Percentiles rank a stretch among this genome's conserved stretches.
Conservation (phyloP, 768 basidiomycete species). For the Cytidiella melzeri region DNA sequence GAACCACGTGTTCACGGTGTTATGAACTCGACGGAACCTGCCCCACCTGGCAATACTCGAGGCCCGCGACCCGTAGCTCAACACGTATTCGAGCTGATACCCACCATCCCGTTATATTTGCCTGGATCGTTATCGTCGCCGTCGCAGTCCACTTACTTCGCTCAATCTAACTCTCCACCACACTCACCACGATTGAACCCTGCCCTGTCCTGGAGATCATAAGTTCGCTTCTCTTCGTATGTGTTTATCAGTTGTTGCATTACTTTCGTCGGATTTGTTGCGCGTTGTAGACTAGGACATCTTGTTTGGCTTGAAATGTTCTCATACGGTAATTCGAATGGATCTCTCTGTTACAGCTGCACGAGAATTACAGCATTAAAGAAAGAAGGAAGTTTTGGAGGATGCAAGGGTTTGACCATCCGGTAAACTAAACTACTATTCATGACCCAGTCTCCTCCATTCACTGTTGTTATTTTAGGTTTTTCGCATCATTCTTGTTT, state of each 20-base stretch:
- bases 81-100: slow-evolving; percentile 74
- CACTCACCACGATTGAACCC: slow-evolving; percentile 30
- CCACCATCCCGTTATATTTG: slow-evolving; percentile 66
- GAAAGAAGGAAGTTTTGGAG: too few species aligned
- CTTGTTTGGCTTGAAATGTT: too few species aligned
- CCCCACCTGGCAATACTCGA: slow-evolving; percentile 24
- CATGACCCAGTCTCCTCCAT: too few species aligned
- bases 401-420: too few species aligned
- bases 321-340: too few species aligned
- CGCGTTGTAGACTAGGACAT: not conserved
- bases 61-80: slow-evolving; percentile 51
- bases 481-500: too few species aligned
- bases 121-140: slow-evolving; percentile 40
- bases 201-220: slow-evolving; percentile 21
- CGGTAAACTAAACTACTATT: too few species aligned
- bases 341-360: too few species aligned
- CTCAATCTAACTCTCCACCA: slow-evolving; percentile 31
- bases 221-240: not conserved
- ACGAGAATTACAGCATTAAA: too few species aligned
- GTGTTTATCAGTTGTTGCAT: not conserved
- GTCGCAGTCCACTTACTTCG: slow-evolving; percentile 29
- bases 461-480: too few species aligned
- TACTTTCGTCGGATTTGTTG: not conserved
- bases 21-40: slow-evolving; percentile 52
- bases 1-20: slow-evolving; percentile 86